Evolutionary conservation across 2,329 filamentous ascomycete genomes (phyloP), one percentile per base, ranked within the genome.

Genomic region (Shiraia sp.): DNA sequence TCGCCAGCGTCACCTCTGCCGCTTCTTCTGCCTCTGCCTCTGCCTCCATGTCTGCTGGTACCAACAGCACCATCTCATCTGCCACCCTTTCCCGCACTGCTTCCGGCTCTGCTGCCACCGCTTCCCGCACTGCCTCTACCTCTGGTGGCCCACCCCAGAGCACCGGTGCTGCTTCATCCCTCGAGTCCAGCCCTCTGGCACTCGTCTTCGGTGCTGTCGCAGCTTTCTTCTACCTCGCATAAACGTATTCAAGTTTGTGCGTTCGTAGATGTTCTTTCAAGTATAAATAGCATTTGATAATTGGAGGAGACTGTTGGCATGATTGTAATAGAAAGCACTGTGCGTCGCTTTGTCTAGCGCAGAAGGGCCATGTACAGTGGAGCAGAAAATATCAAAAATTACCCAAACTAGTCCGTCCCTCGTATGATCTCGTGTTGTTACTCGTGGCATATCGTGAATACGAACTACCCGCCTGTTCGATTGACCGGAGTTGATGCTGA

Each of bases 171-270:
- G 62, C 66, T 17, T 40, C 51, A 14, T 45, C 57, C 13, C 55
- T 63, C 36, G 51, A 61, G 32, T 53, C 59, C 38, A 70, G 65
- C 59, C 68, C 67, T 13, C 34, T 74, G 27, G 65, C 70, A 25
- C 56, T 74, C 36, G 60, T 72, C 44, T 55, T 73, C 41, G 63
- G 72, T 40, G 70, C 65, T 36, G 58, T 69, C 14, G 72, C 68
- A 40, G 72, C 69, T 24, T 63, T 74, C 42, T 64, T 66, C 32
- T 72, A 69, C 60, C 61, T 72, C 43, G 61, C 63, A 50, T 71
- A 70, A 61, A 51, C 44, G 39, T 15, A 22, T 6, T 36, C 12
- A 14, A 36, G 17, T 26, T 6, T 27, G 33, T 19, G 17, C 33
- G 33, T 22, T 17, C n/a, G 17, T 22, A 32, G 9, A 22, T 22